These are phyloP conservation scores for Panaeolus papilionaceus DNA, from an alignment of 768 basidiomycete species.

Conservation along the genomic window DNA sequence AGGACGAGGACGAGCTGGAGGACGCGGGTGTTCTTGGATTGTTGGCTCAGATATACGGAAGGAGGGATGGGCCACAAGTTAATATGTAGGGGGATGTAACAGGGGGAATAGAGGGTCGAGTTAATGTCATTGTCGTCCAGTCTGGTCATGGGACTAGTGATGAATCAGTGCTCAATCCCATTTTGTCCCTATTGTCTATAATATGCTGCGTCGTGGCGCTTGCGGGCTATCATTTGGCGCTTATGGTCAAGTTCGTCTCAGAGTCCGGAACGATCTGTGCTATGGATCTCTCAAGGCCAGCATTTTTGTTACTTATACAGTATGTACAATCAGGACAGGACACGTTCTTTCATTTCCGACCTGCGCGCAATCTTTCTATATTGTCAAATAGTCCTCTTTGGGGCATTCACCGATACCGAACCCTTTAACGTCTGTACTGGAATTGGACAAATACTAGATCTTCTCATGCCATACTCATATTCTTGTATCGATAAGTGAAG, in stretches of 20 bases:
- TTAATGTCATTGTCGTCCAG: background rate
- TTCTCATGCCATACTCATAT: slow-evolving; percentile 1
- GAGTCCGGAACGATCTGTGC: background rate
- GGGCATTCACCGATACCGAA: background rate
- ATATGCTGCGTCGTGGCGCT: background rate
- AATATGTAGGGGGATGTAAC: slow-evolving; percentile 41
- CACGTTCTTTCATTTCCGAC: background rate
- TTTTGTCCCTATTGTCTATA: background rate
- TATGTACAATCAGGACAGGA: slow-evolving; percentile 1
- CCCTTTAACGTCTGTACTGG: background rate
- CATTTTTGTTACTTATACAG: background rate
- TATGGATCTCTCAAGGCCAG: background rate
- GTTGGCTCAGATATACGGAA: slow-evolving; percentile 83
- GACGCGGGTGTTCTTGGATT: slow-evolving; percentile 88
- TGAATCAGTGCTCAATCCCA: background rate
- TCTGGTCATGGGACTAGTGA: background rate
- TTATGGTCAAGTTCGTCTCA: background rate
- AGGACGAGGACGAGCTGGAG: slow-evolving; percentile 70
- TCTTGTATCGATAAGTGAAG: background rate
- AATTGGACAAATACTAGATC: background rate
- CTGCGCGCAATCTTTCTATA: background rate
- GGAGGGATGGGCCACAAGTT: slow-evolving; percentile 56
- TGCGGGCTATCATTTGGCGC: slow-evolving; percentile 4
- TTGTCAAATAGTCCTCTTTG: background rate
- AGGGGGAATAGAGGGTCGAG: background rate